Base-by-base conservation (phyloP, 202 grass and related monocot genomes). In the Bolboschoenoplectus hybrid region DNA sequence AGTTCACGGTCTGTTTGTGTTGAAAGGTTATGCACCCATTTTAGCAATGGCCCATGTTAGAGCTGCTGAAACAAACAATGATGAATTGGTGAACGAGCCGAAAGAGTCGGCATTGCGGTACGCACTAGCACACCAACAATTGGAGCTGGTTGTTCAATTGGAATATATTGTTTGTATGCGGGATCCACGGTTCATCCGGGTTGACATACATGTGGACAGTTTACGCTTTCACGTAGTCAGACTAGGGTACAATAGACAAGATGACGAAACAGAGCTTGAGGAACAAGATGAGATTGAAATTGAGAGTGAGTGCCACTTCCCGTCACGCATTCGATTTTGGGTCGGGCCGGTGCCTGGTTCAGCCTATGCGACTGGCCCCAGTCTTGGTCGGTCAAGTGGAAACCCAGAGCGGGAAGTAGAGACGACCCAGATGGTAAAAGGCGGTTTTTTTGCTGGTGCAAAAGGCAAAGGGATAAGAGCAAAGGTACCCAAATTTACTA, bases 401-500 rank as follows among this genome's bases (percentile, higher is more conserved):
- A 97, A 97, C 88, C 92, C 95, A 4, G 92, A 89, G 12, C 70
- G 85, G 12, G 92, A 97, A 67, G 91, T 95, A 20, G 92, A 97
- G 87, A 71, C 60, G 69, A 92, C 85, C 45, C 91, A 91, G 79
- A 92, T 84, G 1, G 72, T 95, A 44, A 95, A 88, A 82, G 91
- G 95, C 19, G 62, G 85, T 43, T 93, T 94, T 85, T 14, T 67
- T 13, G 61, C 87, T 60, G 44, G 88, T 38, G 63, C 62, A 46
- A 95, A 93, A 26, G 45, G 83, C 35, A 85, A 85, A 58, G 63
- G 81, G 66, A 69, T 84, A 36, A 68, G 66, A 69, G 64, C 81
- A 4, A 84, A 84, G 47, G 81, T 84, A 84, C 1, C 19, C 9
- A 14, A 26, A 13, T 65, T 55, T 53, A 84, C n/a, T 78, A 20